Conservation (phyloP, 495 filamentous ascomycete genomes). For the Cetradonia linearis region DNA sequence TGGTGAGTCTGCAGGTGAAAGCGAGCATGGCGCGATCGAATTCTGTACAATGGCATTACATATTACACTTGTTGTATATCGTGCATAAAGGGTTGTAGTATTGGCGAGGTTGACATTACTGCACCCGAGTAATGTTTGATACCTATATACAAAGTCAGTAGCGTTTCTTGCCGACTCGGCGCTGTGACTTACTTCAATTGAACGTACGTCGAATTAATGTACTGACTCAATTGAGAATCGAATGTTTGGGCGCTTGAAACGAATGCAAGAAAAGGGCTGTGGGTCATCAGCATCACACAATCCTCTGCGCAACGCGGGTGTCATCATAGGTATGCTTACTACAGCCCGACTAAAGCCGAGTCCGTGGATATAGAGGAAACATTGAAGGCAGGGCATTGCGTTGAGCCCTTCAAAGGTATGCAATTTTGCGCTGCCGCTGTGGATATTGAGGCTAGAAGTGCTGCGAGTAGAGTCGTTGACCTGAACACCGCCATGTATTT, state of each 20-base stretch:
- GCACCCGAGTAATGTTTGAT: constrained; percentile 71
- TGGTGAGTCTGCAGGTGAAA: constrained; percentile 50
- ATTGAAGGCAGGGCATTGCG: constrained; percentile 73
- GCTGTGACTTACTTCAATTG: constrained; percentile 54
- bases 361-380: constrained; percentile 71
- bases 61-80: constrained; percentile 83
- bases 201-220: constrained; percentile 65
- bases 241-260: constrained; percentile 70
- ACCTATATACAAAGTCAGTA: constrained; percentile 41
- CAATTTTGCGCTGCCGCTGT: constrained; percentile 38
- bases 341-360: constrained; percentile 51
- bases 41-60: constrained; percentile 95
- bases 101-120: constrained; percentile 65
- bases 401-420: constrained; percentile 70
- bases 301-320: background rate
- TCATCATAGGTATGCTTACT: constrained; percentile 46
- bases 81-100: constrained; percentile 78
- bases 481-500: constrained; percentile 1
- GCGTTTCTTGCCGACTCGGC: background rate
- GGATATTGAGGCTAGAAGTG: constrained; percentile 3
- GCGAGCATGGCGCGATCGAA: constrained; percentile 60
- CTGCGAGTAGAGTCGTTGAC: constrained; percentile 9
- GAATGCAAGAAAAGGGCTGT: constrained; percentile 75
- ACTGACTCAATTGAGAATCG: constrained; percentile 62
- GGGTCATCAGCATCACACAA: constrained; percentile 25